Conservation (phyloP, 345 rosid genomes). For the Raphanus raphanistrum region DNA sequence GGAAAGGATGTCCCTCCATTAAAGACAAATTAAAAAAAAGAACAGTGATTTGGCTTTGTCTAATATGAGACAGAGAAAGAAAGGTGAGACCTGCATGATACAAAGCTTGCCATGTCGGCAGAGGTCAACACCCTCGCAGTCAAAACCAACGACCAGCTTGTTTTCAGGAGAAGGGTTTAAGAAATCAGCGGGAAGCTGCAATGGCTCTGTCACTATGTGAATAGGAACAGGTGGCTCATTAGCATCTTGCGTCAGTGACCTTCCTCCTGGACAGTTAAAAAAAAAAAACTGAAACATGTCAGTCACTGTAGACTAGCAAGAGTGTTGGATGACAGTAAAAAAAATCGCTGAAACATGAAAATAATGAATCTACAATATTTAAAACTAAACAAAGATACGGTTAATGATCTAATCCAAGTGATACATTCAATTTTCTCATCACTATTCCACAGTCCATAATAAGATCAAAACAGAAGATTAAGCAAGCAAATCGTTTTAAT, state of each 20-base stretch:
- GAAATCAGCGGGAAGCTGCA: conserved; percentile 82
- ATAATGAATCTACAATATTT: neutral
- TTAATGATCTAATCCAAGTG: neutral
- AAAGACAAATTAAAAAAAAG: neutral
- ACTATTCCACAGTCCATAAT: neutral
- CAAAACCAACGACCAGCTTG: conserved; percentile 75
- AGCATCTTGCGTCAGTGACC: conserved; percentile 48
- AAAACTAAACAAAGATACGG: neutral
- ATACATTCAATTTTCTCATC: neutral
- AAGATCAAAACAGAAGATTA: conserved; percentile 1
- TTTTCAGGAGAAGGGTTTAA: conserved; percentile 64
- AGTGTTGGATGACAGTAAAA: neutral
- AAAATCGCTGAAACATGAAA: neutral
- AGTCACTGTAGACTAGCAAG: neutral
- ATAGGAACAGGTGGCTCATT: conserved; percentile 56
- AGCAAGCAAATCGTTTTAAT: neutral
- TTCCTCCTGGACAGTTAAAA: conserved; percentile 43
- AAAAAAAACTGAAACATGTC: neutral
- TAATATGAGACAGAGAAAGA: neutral
- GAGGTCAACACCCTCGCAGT: conserved; percentile 90
- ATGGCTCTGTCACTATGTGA: conserved; percentile 60
- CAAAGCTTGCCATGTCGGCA: conserved; percentile 84
- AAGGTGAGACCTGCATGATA: conserved; percentile 85
- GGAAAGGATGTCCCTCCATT: no score
- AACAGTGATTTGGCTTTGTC: neutral